Evolutionary conservation across 1,284 basidiomycete genomes (phyloP).

Genomic region (Rhizoctonia solani): DNA sequence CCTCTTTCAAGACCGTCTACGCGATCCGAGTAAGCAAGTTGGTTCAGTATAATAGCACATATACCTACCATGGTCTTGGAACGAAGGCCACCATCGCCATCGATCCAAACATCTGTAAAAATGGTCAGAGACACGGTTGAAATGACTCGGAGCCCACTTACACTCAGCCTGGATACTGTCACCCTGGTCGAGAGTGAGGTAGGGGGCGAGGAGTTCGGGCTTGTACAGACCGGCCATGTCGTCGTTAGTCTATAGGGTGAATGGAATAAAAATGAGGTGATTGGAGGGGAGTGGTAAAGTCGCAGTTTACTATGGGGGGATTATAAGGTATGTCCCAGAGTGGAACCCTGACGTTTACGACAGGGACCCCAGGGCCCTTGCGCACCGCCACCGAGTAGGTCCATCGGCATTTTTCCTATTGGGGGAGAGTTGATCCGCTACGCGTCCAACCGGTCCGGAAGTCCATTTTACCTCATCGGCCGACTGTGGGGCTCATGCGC

Average conservation of each 20-base stretch:
- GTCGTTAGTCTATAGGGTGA: too few relatives aligned
- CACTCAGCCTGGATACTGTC: constrained; percentile 92
- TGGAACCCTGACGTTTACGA: too few relatives aligned
- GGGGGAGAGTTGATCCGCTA: not conserved
- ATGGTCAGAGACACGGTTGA: constrained; percentile 40
- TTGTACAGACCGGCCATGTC: constrained; percentile 31
- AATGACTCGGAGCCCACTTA: constrained; percentile 50
- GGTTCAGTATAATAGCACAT: not conserved
- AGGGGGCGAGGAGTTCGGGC: constrained; percentile 85
- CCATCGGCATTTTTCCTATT: too few relatives aligned
- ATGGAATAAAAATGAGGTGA: constrained; percentile 6
- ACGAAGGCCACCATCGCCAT: constrained; percentile 88
- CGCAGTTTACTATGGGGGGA: constrained; percentile 3
- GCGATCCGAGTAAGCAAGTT: constrained; percentile 24
- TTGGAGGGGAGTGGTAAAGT: constrained; percentile 1
- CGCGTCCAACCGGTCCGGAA: not conserved
- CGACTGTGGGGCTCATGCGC: not conserved
- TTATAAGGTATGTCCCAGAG: too few relatives aligned
- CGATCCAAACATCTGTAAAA: constrained; percentile 87
- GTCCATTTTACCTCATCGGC: not conserved
- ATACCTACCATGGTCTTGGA: constrained; percentile 85
- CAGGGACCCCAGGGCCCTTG: too few relatives aligned
- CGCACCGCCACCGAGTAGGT: too few relatives aligned
- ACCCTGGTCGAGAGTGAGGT: constrained; percentile 80
- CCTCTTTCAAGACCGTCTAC: constrained; percentile 80